Evolutionary conservation across 2,329 filamentous ascomycete genomes (phyloP).

Genomic region (Fusarium concolor): DNA sequence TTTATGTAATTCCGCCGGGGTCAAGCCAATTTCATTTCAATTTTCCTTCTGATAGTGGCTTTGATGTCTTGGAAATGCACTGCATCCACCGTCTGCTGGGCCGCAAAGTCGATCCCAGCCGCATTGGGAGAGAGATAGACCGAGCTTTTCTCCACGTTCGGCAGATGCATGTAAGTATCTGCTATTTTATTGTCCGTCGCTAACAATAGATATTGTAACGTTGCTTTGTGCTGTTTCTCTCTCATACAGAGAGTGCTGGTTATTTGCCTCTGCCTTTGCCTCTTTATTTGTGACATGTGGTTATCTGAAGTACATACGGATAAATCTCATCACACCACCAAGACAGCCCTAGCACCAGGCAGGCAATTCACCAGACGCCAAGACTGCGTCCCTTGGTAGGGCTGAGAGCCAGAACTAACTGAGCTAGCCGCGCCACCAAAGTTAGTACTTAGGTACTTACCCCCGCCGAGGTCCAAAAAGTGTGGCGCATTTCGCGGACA

Average conservation of each 20-base stretch:
- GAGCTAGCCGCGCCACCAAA: conserved; percentile 5
- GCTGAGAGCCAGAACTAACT: conserved; percentile 14
- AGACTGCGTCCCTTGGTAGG: conserved; percentile 18
- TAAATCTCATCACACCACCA: conserved; percentile 14
- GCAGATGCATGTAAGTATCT: conserved; percentile 28
- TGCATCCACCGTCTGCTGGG: neutral
- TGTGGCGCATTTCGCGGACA: conserved; percentile 10
- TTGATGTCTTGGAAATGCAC: too few species aligned
- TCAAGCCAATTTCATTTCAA: neutral
- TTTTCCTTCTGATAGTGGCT: conserved; percentile 24
- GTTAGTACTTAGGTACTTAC: too few species aligned
- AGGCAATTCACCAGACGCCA: conserved; percentile 26
- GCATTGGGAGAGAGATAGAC: conserved; percentile 10
- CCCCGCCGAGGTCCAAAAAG: conserved; percentile 1
- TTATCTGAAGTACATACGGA: neutral
- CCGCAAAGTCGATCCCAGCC: conserved; percentile 20
- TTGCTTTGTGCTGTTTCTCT: neutral
- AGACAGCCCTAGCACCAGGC: conserved; percentile 15
- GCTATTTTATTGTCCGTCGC: neutral
- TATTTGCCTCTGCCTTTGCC: too few species aligned
- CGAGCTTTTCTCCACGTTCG: conserved; percentile 35
- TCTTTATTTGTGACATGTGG: neutral
- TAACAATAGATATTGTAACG: conserved; percentile 17
- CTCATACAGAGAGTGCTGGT: neutral
- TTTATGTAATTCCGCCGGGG: neutral